Evolutionary conservation across 441 rosid genomes (phyloP), one percentile per base, ranked within the genome.

Genomic region (Dalechampia spathulata): DNA sequence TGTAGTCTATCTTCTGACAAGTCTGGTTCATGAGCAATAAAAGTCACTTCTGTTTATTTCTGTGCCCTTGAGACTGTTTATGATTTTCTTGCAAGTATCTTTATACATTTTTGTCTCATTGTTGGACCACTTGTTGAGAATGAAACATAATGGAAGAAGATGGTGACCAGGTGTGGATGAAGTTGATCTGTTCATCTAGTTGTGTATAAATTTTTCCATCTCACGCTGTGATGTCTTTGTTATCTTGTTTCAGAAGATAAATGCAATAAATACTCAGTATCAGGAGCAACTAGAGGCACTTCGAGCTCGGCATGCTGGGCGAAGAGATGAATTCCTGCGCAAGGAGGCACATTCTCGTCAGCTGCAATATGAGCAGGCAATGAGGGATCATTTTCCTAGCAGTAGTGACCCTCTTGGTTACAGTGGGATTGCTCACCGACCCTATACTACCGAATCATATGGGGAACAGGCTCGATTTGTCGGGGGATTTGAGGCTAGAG

Each of bases 251-350:
- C 85, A 89, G 97, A 89, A 76, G 72, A 64, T 89, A 75, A 79
- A 74, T 61, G 68, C 81, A 21, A 86, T 89, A 46, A 83, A 75
- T 63, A 49, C 75, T 58, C 85, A 74, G 62, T 79, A 86, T 52
- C 82, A 76, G 72, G 92, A 86, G 58, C 82, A 83, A 60, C 74
- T 89, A 56, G 69, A 72, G 62, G 78, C 79, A 20, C 78, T 89
- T 28, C 72, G 93, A 65, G 74, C 79, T 25, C 70, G 77, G 4
- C 90, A 83, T 54, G 74, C 82, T n/a, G 70, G 69, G 65, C 87
- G 64, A 11, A 80, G 86, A 70, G 95, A 84, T 34, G 97, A 83
- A 55, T 64, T 80, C 64, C 81, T 84, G 28, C 71, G 67, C 50
- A 82, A 81, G 52, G 95, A 82, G 69, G 84, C 84, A 42, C 78